A percentile compares a stretch with the other conserved stretches of the same genome.
Conservation (phyloP, 192 early-diverging fungal genomes). For the Coemansia sp. region DNA sequence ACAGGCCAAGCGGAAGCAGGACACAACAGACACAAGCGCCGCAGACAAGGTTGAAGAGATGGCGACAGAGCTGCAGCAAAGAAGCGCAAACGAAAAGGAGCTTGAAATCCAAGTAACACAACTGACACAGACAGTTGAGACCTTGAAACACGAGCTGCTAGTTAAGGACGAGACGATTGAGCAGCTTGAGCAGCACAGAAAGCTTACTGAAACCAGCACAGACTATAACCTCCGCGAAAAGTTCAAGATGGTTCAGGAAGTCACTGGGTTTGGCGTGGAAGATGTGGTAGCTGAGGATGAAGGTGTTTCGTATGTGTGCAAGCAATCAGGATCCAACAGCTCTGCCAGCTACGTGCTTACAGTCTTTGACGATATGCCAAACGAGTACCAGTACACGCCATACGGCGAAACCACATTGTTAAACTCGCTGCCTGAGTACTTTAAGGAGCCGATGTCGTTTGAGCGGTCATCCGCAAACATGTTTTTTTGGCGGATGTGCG, state of each 20-base stretch:
- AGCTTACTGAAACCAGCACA: slow-evolving; percentile 42
- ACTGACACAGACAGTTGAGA: slow-evolving; percentile 37
- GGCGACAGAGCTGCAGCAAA: slow-evolving; percentile 6
- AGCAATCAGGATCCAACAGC: slow-evolving; percentile 27
- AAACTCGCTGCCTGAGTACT: slow-evolving; percentile 36
- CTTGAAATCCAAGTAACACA: slow-evolving; percentile 36
- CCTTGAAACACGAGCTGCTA: slow-evolving; percentile 43
- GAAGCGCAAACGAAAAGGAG: slow-evolving; percentile 28
- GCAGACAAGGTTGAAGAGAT: slow-evolving; percentile 1
- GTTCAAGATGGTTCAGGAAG: slow-evolving; percentile 39
- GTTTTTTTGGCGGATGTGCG: slow-evolving; percentile 55
- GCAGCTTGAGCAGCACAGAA: slow-evolving; percentile 45
- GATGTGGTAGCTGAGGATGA: slow-evolving; percentile 49
- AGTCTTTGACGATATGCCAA: slow-evolving; percentile 40
- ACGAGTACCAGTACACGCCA: slow-evolving; percentile 52
- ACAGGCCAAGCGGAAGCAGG: slow-evolving; percentile 11
- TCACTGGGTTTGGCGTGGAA: slow-evolving; percentile 39
- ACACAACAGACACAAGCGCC: neutral
- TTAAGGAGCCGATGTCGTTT: slow-evolving; percentile 50
- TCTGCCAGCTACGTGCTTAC: slow-evolving; percentile 41
- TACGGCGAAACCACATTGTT: slow-evolving; percentile 15
- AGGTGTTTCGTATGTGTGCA: slow-evolving; percentile 47
- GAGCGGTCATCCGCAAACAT: slow-evolving; percentile 34
- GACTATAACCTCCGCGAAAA: slow-evolving; percentile 53
- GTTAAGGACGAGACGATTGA: slow-evolving; percentile 44